phyloP scores from a whole-genome alignment of 2,329 filamentous ascomycete species.

The Diaporthe sp. region DNA sequence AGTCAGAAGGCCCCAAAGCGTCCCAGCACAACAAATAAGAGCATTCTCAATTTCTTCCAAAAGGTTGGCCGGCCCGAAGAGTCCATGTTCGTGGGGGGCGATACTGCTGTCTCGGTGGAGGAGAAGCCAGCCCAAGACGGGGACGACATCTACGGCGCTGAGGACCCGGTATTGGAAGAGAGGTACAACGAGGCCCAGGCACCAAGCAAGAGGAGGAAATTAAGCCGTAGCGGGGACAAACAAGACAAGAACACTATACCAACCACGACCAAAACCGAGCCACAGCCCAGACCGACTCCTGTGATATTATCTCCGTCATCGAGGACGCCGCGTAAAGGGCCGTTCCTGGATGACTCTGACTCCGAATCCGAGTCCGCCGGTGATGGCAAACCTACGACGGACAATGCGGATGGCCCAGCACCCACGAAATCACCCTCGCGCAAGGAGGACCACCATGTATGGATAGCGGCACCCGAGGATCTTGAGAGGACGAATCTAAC shows the following conservation, averaged over 20 bases:
- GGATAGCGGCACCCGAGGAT: conserved; percentile 30
- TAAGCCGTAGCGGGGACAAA: conserved; percentile 43
- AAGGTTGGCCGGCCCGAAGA: conserved; percentile 71
- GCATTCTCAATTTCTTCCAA: conserved; percentile 80
- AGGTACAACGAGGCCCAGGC: conserved; percentile 52
- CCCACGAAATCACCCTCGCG: neutral
- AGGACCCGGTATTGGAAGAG: conserved; percentile 24
- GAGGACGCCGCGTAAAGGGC: conserved; percentile 57
- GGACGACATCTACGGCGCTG: conserved; percentile 38
- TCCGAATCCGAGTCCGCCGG: conserved; percentile 54
- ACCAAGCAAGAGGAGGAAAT: conserved; percentile 55
- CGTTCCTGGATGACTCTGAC: conserved; percentile 79
- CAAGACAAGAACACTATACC: conserved; percentile 17
- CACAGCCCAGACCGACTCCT: conserved; percentile 10
- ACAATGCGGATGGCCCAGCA: neutral
- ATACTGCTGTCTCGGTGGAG: conserved; percentile 35
- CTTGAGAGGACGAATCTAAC: conserved; percentile 33
- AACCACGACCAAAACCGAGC: conserved; percentile 34
- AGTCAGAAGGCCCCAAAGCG: conserved; percentile 46
- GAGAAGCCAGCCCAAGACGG: conserved; percentile 35
- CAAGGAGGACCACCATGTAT: conserved; percentile 31
- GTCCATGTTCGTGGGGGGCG: conserved; percentile 62
- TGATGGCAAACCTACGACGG: conserved; percentile 30
- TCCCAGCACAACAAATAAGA: conserved; percentile 61
- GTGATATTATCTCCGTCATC: conserved; percentile 35